Percentiles rank a stretch among this genome's conserved stretches.
Evolutionary conservation across 768 basidiomycete genomes (phyloP).

Genomic region (Tricholoma furcatifolium): DNA sequence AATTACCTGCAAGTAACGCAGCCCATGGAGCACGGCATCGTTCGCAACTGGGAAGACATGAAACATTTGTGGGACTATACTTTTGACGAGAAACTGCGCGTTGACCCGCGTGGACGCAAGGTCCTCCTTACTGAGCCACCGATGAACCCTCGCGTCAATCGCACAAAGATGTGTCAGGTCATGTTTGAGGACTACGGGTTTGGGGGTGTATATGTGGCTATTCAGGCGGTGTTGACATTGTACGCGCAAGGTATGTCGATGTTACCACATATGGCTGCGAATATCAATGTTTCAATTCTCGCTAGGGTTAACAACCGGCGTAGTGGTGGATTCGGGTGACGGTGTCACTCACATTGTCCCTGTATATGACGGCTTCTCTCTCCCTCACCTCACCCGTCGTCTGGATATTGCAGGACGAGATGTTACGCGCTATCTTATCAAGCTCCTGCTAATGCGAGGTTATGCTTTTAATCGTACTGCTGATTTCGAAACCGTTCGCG

Average conservation of each 20-base stretch:
- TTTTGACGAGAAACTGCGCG: slow-evolving; percentile 90
- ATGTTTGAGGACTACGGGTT: slow-evolving; percentile 99
- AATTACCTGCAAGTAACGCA: slow-evolving; percentile 96
- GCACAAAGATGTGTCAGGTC: slow-evolving; percentile 93
- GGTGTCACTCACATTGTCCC: slow-evolving; percentile 99
- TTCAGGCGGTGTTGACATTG: slow-evolving; percentile 96
- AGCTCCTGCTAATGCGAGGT: slow-evolving; percentile 99
- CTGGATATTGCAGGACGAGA: slow-evolving; percentile 98
- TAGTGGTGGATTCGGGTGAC: slow-evolving; percentile 98
- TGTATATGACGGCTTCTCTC: slow-evolving; percentile 94
- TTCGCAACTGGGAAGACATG: slow-evolving; percentile 99
- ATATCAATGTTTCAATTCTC: neutral
- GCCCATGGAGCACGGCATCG: slow-evolving; percentile 99
- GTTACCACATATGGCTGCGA: neutral
- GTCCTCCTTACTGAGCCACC: slow-evolving; percentile 96
- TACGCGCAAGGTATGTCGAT: slow-evolving; percentile 88
- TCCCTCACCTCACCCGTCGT: slow-evolving; percentile 92
- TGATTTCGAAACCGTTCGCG: slow-evolving; percentile 97
- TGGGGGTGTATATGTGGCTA: slow-evolving; percentile 93
- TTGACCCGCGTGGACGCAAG: slow-evolving; percentile 86
- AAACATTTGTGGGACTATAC: slow-evolving; percentile 98
- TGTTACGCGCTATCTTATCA: slow-evolving; percentile 98
- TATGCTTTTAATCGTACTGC: slow-evolving; percentile 99
- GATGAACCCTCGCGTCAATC: slow-evolving; percentile 95
- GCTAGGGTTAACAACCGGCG: slow-evolving; percentile 93